Evolutionary conservation across 768 basidiomycete species (phyloP).

Genomic region (Boletus subparvulus): DNA sequence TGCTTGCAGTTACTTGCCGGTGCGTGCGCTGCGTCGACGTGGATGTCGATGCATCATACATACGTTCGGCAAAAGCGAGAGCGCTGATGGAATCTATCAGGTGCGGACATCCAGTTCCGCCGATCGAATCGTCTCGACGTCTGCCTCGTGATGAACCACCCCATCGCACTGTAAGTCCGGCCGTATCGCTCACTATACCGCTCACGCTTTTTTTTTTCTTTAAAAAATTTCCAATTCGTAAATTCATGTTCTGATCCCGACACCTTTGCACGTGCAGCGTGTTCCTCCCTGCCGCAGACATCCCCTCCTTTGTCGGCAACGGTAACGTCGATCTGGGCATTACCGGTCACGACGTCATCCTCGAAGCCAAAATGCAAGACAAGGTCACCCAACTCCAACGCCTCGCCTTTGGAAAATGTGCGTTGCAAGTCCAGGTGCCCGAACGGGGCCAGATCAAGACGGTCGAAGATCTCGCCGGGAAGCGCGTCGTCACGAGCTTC

Average conservation of each 20-base stretch:
- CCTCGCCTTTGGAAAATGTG: conserved; percentile 91
- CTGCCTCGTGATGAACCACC: conserved; percentile 89
- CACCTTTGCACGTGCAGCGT: conserved; percentile 50
- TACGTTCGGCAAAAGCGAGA: neutral
- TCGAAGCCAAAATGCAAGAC: conserved; percentile 81
- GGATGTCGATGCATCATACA: too few relatives aligned
- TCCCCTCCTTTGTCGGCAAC: conserved; percentile 97
- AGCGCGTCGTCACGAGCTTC: conserved; percentile 93
- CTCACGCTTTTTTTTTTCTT: neutral
- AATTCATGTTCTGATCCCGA: too few relatives aligned
- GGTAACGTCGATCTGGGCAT: conserved; percentile 97
- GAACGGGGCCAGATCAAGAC: conserved; percentile 66
- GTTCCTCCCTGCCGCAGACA: conserved; percentile 95
- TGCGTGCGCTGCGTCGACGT: conserved; percentile 31
- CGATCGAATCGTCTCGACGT: conserved; percentile 87
- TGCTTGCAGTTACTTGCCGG: conserved; percentile 83
- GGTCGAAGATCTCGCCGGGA: conserved; percentile 81
- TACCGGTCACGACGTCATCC: conserved; percentile 96
- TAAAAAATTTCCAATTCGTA: too few relatives aligned
- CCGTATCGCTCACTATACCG: neutral
- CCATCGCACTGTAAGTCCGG: conserved; percentile 81
- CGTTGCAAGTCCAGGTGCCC: conserved; percentile 88
- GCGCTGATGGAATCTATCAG: conserved; percentile 36
- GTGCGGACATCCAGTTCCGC: conserved; percentile 95
- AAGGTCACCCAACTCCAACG: conserved; percentile 77